A percentile compares a stretch with the other conserved stretches of the same genome.
Conservation (phyloP, 345 rosid species). For the Acer campestre region DNA sequence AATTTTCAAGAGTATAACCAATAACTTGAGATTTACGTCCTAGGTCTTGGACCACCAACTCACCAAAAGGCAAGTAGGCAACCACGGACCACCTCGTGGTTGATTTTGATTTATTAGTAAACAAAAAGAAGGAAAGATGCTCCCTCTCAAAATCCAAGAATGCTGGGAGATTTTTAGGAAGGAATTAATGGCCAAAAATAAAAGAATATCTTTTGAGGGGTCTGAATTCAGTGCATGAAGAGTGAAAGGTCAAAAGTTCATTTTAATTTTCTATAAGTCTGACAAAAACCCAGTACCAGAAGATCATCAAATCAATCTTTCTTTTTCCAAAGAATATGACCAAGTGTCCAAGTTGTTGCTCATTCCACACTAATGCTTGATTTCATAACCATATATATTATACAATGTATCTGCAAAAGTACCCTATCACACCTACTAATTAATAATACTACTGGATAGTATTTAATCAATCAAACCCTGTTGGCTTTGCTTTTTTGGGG, state of each 20-base stretch:
- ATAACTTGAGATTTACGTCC: no score
- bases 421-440: neutral
- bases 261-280: neutral
- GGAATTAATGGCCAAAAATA: neutral
- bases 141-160: constrained; percentile 18
- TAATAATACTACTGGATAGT: no score
- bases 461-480: neutral
- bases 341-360: constrained; percentile 9
- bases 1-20: no score
- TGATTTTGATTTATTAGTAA: no score
- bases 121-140: neutral
- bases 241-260: neutral
- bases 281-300: neutral
- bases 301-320: neutral
- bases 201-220: neutral
- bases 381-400: neutral
- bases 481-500: neutral
- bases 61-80: no score
- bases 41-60: no score
- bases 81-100: no score
- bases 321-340: neutral
- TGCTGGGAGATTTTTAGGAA: neutral
- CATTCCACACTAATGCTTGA: neutral
- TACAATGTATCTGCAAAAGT: constrained; percentile 10
- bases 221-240: neutral